These are phyloP conservation scores for Mycena olivaceomarginata DNA, from an alignment of 768 basidiomycete genomes.

Conservation along the genomic window DNA sequence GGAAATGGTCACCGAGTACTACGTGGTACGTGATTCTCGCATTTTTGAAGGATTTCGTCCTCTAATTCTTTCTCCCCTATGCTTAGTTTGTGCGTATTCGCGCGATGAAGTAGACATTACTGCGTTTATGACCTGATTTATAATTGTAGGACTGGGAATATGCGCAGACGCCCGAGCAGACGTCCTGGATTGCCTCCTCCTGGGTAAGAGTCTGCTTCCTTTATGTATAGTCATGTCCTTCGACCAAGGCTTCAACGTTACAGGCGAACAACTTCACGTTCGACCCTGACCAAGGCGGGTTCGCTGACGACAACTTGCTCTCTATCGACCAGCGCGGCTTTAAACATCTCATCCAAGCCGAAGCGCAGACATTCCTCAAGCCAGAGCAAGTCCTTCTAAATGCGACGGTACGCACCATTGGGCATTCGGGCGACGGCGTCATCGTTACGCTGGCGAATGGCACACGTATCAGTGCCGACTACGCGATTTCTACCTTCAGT, in stretches of 20 bases:
- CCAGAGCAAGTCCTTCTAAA: conserved; percentile 68
- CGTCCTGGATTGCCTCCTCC: conserved; percentile 78
- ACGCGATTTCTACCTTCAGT: conserved; percentile 82
- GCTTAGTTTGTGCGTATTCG: not conserved
- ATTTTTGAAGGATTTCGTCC: not conserved
- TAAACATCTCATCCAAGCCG: conserved; percentile 70
- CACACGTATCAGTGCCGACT: conserved; percentile 67
- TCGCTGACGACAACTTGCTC: conserved; percentile 72
- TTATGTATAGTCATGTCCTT: not conserved
- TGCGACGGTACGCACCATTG: conserved; percentile 68
- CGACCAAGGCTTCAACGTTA: not conserved
- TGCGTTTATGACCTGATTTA: not conserved
- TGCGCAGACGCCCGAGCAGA: conserved; percentile 77
- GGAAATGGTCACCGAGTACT: conserved; percentile 76
- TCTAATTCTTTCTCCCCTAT: not conserved
- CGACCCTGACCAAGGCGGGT: conserved; percentile 71
- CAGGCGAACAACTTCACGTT: conserved; percentile 80
- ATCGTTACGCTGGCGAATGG: conserved; percentile 68
- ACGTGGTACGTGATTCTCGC: conserved; percentile 46
- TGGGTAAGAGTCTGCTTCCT: conserved; percentile 64
- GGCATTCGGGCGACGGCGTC: conserved; percentile 67
- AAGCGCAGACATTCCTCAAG: conserved; percentile 73
- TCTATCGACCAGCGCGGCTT: conserved; percentile 79
- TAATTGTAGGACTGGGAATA: conserved; percentile 58
- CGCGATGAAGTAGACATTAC: not conserved